Evolutionary conservation across 208 protist species (phyloP).

Genomic region (Crithidia expoeki): DNA sequence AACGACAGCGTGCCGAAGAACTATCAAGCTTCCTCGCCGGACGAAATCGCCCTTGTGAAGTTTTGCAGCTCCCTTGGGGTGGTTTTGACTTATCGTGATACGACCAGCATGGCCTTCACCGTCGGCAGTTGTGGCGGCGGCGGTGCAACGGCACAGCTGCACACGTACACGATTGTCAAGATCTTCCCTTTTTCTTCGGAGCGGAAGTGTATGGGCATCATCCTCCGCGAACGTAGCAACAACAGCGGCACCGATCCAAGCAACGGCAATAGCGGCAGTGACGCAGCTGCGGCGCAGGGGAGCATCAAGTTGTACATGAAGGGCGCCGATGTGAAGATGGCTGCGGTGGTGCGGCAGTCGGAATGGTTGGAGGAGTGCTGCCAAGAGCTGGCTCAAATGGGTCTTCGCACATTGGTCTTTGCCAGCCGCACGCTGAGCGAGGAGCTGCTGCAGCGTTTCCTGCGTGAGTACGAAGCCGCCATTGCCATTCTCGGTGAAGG

Average conservation of each 20-base stretch:
- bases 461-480: conserved; percentile 58
- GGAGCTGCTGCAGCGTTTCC: conserved; percentile 88
- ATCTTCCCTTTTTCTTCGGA: conserved; percentile 98
- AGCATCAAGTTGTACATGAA: conserved; percentile 94
- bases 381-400: conserved; percentile 96
- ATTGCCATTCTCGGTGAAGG: conserved; percentile 53
- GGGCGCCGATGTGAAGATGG: conserved; percentile 96
- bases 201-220: conserved; percentile 98
- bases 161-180: conserved; percentile 94
- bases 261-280: background rate
- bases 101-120: conserved; percentile 57
- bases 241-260: background rate
- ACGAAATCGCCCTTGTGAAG: conserved; percentile 96
- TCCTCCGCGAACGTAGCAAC: conserved; percentile 77
- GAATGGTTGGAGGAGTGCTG: conserved; percentile 98
- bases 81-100: conserved; percentile 56
- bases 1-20: conserved; percentile 37
- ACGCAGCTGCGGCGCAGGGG: background rate
- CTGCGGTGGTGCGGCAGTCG: conserved; percentile 79
- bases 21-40: conserved; percentile 94
- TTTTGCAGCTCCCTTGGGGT: conserved; percentile 90
- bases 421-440: conserved; percentile 79
- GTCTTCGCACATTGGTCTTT: conserved; percentile 95
- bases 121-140: conserved; percentile 23
- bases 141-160: conserved; percentile 13